phyloP scores from a whole-genome alignment of 2,329 filamentous ascomycete genomes.

The Raffaelea albimanens region DNA sequence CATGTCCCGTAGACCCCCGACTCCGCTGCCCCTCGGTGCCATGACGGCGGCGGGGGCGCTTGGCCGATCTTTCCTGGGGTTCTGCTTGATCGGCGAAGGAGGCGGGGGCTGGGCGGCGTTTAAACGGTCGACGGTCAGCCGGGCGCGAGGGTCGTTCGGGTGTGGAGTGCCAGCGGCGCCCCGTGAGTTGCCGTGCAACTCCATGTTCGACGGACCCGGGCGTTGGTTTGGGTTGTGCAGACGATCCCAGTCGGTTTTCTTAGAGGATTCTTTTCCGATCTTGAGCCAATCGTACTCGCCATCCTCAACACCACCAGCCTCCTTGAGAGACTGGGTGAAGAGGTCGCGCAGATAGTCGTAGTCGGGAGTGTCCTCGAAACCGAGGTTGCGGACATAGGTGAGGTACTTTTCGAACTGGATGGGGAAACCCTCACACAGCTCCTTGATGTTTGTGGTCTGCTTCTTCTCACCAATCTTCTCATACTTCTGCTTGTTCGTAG shows the following conservation, averaged over 20 bases:
- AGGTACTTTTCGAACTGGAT: conserved; percentile 98
- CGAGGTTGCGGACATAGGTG: conserved; percentile 92
- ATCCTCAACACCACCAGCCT: conserved; percentile 88
- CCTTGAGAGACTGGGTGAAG: conserved; percentile 93
- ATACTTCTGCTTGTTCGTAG: conserved; percentile 91
- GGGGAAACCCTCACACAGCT: conserved; percentile 91
- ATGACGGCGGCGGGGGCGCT: conserved; percentile 65
- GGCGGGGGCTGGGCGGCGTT: conserved; percentile 86
- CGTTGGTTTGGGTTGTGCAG: conserved; percentile 70
- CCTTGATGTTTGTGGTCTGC: conserved; percentile 93
- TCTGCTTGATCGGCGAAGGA: conserved; percentile 75
- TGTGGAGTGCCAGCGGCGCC: conserved; percentile 56
- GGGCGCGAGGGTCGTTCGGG: conserved; percentile 43
- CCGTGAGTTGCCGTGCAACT: conserved; percentile 67
- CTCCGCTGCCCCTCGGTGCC: conserved; percentile 68
- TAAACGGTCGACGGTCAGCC: conserved; percentile 77
- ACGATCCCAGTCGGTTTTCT: conserved; percentile 77
- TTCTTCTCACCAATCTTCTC: conserved; percentile 99
- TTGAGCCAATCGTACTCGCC: conserved; percentile 99
- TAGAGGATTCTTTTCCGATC: conserved; percentile 61
- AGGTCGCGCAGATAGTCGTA: conserved; percentile 96
- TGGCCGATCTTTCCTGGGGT: conserved; percentile 64
- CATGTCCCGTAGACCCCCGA: conserved; percentile 64
- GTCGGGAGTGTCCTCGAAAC: conserved; percentile 96
- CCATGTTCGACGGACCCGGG: conserved; percentile 75